Base-by-base conservation (phyloP, 768 basidiomycete species). In the Tubosaeta brunneosetosa region DNA sequence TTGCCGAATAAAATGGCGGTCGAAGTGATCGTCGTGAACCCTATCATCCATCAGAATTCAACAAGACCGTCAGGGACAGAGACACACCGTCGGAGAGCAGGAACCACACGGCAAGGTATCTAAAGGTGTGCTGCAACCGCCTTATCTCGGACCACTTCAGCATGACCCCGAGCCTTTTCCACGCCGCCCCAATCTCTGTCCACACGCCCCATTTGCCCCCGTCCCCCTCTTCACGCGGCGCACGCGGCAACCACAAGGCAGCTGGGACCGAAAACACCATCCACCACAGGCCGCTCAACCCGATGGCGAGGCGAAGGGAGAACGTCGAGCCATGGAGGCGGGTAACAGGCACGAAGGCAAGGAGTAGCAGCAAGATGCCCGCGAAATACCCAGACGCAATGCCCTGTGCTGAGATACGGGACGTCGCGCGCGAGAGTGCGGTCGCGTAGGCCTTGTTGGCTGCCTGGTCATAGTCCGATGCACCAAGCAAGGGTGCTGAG, bases 311-410 rank as follows among this genome's bases (percentile, higher is more conserved):
- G 8, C 91, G 77, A 2, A 98, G 73, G 0, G 89, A 76, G 59
- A 83, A 83, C 0, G 91, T 93, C 5, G 86, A 86, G 0, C 91
- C 90, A 7, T 82, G 70, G n/a, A 89, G 67, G 8, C 71, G 65
- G 2, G 80, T 83, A 14, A 97, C 88, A 0, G 94, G 94, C 0
- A 97, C 70, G 29, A 94, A 74, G 0, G 88, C 78, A 11, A 88
- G 67, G 17, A 86, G 67, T 3, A 97, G 78, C 0, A 89, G 72
- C 12, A 83, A 65, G 40, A 95, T 94, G 0, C 94, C 94, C 0
- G 91, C 86, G 0, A 77, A 74, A 63, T 95, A 97, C 0, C 93
- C 94, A 1, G 91, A 75, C 0, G 92, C 93, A 32, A 93, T 91
- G 2, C 91, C 93, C 6, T 81, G 75, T 0, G 91, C 85, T 0